Conservation (phyloP, 148 eudicot species). For the Polygonum aviculare region DNA sequence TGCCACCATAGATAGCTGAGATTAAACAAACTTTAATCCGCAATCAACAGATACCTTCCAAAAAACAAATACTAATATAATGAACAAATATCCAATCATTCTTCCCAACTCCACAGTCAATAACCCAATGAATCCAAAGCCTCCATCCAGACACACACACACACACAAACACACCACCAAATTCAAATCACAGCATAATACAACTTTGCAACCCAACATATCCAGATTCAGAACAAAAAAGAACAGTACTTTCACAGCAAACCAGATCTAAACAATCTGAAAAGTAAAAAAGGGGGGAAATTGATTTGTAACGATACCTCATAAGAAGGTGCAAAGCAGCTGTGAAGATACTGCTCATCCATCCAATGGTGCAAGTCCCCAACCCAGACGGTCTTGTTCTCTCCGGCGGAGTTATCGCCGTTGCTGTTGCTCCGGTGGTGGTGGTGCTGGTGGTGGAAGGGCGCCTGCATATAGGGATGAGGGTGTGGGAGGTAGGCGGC, state of each 20-base stretch:
- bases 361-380: slow-evolving; percentile 93
- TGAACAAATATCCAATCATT: not conserved
- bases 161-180: not conserved
- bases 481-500: not conserved
- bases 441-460: not conserved
- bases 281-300: not conserved
- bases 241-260: not conserved
- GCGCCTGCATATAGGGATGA: slow-evolving; percentile 6
- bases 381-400: slow-evolving; percentile 82
- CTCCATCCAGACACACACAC: not conserved
- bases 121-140: not conserved
- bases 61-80: not conserved
- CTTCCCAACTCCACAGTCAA: not conserved
- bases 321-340: slow-evolving; percentile 13
- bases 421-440: not conserved
- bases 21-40: not conserved
- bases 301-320: not conserved
- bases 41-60: not conserved
- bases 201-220: not conserved
- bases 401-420: slow-evolving; percentile 17
- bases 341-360: slow-evolving; percentile 73
- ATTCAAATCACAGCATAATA: not conserved
- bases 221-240: not conserved
- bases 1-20: not conserved
- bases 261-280: not conserved